These are phyloP conservation scores for Sisymbrium irio DNA, from an alignment of 345 rosid genomes.

Conservation along the genomic window DNA sequence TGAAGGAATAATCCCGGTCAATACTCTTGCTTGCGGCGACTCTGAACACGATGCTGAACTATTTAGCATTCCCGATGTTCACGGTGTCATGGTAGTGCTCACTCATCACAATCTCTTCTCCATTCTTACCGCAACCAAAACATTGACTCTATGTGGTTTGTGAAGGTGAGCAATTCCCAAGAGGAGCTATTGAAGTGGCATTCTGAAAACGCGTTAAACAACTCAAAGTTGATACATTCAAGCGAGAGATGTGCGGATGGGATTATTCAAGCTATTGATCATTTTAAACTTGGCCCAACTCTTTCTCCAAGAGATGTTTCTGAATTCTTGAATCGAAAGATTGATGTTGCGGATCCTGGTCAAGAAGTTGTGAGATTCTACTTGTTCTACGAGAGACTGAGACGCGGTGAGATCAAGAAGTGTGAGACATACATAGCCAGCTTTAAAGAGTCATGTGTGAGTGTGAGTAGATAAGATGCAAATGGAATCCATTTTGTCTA, in stretches of 20 bases:
- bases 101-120: background rate
- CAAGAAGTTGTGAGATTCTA: slow-evolving; percentile 60
- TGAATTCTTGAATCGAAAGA: slow-evolving; percentile 34
- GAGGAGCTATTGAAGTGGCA: slow-evolving; percentile 94
- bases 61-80: slow-evolving; percentile 79
- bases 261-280: slow-evolving; percentile 86
- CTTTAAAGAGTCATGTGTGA: slow-evolving; percentile 65
- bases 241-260: slow-evolving; percentile 91
- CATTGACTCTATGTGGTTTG: background rate
- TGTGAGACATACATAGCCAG: slow-evolving; percentile 55
- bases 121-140: background rate
- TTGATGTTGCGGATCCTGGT: slow-evolving; percentile 39
- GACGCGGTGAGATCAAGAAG: slow-evolving; percentile 83
- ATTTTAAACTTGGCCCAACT: slow-evolving; percentile 80
- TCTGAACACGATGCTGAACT: slow-evolving; percentile 98
- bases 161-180: slow-evolving; percentile 90
- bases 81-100: slow-evolving; percentile 83
- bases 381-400: slow-evolving; percentile 80
- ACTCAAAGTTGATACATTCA: slow-evolving; percentile 78
- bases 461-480: slow-evolving; percentile 47
- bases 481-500: background rate
- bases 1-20: slow-evolving; percentile 63
- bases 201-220: slow-evolving; percentile 72
- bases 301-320: slow-evolving; percentile 73
- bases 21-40: slow-evolving; percentile 95